A percentile compares a stretch with the other conserved stretches of the same genome.
Evolutionary conservation across 2,329 filamentous ascomycete species (phyloP).

Genomic region (Trichoderma koningiopsis): DNA sequence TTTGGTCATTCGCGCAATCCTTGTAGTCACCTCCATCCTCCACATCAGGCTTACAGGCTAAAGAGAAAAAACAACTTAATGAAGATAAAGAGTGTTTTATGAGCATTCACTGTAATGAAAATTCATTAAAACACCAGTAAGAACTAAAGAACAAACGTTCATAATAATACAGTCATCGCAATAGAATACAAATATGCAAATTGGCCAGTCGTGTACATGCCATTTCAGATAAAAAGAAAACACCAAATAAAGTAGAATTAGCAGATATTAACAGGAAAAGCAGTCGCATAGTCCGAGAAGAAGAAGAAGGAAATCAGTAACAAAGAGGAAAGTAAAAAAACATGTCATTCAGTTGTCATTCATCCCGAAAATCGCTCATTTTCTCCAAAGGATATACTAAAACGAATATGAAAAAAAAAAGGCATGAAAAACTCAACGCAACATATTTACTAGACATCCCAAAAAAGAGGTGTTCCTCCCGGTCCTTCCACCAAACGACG

Average conservation of each 20-base stretch:
- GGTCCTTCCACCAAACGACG: not conserved
- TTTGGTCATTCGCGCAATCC: no score
- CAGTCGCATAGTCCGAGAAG: not conserved
- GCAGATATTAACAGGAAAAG: not conserved
- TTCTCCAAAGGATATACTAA: not conserved
- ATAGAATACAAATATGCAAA: not conserved
- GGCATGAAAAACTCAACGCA: not conserved
- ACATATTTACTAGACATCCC: not conserved
- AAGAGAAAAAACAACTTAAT: not conserved
- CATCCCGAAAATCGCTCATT: not conserved
- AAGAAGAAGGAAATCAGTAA: not conserved
- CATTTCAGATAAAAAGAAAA: not conserved
- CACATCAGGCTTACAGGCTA: not conserved
- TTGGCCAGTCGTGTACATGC: not conserved
- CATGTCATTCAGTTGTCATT: not conserved
- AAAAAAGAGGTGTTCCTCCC: not conserved
- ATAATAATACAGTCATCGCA: not conserved
- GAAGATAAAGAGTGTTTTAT: not conserved
- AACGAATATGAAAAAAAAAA: not conserved
- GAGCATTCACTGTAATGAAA: not conserved
- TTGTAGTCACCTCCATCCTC: not conserved
- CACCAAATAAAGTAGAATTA: not conserved
- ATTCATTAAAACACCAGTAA: not conserved
- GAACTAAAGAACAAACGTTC: not conserved
- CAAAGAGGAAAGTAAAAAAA: not conserved